Base-by-base conservation (phyloP, 2,329 filamentous ascomycete genomes). In the Dothiorella sarmentorum region DNA sequence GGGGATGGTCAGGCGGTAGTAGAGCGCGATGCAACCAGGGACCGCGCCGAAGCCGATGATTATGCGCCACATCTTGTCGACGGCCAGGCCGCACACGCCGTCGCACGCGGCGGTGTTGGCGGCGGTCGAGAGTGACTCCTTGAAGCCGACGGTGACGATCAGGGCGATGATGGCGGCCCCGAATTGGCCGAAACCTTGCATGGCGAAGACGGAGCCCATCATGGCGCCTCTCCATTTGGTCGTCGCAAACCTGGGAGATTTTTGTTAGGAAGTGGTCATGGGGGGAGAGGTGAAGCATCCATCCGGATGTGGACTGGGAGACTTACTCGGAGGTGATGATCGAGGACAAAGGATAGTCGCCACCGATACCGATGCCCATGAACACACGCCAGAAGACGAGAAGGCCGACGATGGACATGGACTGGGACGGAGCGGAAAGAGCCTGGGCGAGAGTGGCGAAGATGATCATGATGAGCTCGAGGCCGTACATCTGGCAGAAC, bases 21-120 rank as follows among this genome's bases (percentile, higher is more conserved):
- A 94, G 17, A 95, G 83, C 18, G 90, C 90, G 62, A 92, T 85
- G 70, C 85, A 89, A 42, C 87, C 90, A 2, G 90, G 90, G 7
- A 94, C 83, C 43, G 88, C 89, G 64, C 90, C 90, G 67, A 92
- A 89, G 11, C 89, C 90, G 68, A 94, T 89, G 49, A 94, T 80
- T 13, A 85, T 80, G 64, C 90, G 83, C 90, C 90, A 94, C 87
- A 92, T 92, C 80, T 91, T 91, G 77, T 94, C 90, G 5, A 92
- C 88, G 1, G 89, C 88, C 0, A 83, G 69, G 58, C 82, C 82
- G 68, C 90, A 94, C 38, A 76, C 78, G 26, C 79, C 80, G 55
- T 81, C 79, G 71, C 90, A 94, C 45, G 78, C 71, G 26, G 76
- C 76, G 4, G 81, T 77, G 4, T 75, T 76, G 26, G 76, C 68